Conservation (phyloP, 352 stramenopile genomes). For the Phytopythium litorale region DNA sequence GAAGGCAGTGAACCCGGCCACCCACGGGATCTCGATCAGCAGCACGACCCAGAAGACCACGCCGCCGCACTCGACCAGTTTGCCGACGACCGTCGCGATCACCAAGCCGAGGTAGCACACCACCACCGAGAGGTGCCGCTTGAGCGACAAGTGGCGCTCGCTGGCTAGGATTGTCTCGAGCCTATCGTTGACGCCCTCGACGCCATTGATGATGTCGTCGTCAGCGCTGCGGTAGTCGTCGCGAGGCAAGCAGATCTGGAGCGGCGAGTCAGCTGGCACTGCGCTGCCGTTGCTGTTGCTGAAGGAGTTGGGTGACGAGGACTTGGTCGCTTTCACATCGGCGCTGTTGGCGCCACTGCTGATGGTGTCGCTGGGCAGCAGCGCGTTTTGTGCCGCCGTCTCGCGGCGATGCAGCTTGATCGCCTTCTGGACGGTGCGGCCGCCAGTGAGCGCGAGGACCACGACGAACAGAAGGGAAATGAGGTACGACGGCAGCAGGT, state of each 20-base stretch:
- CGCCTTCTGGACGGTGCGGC: conserved; percentile 23
- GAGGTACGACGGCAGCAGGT: conserved; percentile 57
- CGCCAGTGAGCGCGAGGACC: conserved; percentile 28
- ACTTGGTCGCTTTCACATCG: not conserved
- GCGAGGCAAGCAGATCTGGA: too few species aligned
- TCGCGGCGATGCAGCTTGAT: conserved; percentile 12
- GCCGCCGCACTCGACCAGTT: conserved; percentile 27
- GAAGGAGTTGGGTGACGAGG: too few species aligned
- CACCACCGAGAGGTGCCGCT: conserved; percentile 13
- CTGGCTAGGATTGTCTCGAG: too few species aligned
- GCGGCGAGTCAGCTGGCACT: too few species aligned
- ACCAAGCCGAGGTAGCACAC: conserved; percentile 42
- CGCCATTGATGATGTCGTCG: too few species aligned
- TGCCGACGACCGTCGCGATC: conserved; percentile 22
- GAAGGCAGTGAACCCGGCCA: conserved; percentile 35
- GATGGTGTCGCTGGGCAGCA: too few species aligned
- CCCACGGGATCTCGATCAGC: conserved; percentile 49
- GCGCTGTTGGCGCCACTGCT: not conserved
- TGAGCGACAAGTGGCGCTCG: too few species aligned
- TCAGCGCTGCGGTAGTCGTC: too few species aligned
- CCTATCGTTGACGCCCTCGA: too few species aligned
- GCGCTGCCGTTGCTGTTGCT: too few species aligned
- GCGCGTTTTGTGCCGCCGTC: too few species aligned
- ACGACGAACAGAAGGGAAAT: conserved; percentile 54
- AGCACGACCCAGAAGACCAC: conserved; percentile 52